Evolutionary conservation across 1,284 basidiomycete genomes (phyloP), one percentile per base, ranked within the genome.

Genomic region (Marasmius sp.): DNA sequence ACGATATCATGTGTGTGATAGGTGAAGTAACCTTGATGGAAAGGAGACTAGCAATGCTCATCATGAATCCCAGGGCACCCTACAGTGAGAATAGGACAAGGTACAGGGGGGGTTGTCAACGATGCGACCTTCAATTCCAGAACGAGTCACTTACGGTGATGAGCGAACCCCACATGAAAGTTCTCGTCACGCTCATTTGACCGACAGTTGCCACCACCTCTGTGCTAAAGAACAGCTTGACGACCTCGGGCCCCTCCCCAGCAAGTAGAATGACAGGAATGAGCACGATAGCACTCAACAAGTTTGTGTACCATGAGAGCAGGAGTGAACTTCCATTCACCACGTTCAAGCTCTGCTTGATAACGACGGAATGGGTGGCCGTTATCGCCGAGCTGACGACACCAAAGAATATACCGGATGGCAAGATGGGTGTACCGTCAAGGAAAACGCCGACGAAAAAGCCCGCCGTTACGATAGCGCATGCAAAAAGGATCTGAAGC

Each of bases 1-100:
- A 93, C 8, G 92, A 93, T 37, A 95, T 81, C 94, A 95, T 95
- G 74, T 95, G 93, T 1, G 93, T 94, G 71, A 95, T 93, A 14
- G 93, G 93, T 1, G 93, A 95, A 3, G 94, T 95, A 63, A 95
- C 89, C 74, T 95, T 94, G 80, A 95, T 95, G 34, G 91, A 93
- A 51, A 95, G 82, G 60, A 93, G 76, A 64, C 91, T 92, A n/a
- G 94, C 93, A 62, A 95, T 86, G 76, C 90, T 92, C 86, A 95
- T 94, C 68, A 94, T 77, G 81, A 95, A 95, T 9, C 93, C 94
- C 62, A 95, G 77, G 16, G 83, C 77, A 43, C 93, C 93, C 92
- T 93, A 57, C 18, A 48, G 12, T n/a, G 47, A 68, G 48, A 63
- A 49, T 43, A 2, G 27, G 53, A 41, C 10, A 50, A 60, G 12